A percentile compares a stretch with the other conserved stretches of the same genome.
Evolutionary conservation across 2,329 filamentous ascomycete genomes (phyloP).

Genomic region (Penicillium sp.): DNA sequence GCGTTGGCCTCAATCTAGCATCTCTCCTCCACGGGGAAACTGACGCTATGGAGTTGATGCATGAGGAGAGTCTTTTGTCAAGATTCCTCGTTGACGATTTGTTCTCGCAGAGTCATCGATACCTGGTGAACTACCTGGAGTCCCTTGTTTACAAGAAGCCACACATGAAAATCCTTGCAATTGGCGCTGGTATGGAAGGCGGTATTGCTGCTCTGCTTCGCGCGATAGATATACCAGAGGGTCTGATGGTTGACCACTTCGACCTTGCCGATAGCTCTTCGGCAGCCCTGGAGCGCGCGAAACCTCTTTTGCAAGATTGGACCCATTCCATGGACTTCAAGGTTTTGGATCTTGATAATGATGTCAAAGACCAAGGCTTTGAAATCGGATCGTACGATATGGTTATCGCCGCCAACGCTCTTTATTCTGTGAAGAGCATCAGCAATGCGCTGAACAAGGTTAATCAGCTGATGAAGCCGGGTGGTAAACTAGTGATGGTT

Average conservation of each 20-base stretch:
- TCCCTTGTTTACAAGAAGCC: background rate
- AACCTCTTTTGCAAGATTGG: slow-evolving; percentile 1
- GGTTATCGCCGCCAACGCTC: slow-evolving; percentile 1
- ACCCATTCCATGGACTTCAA: background rate
- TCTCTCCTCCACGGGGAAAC: background rate
- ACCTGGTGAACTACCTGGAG: background rate
- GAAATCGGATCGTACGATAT: background rate
- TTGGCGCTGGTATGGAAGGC: background rate
- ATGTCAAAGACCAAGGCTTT: slow-evolving; percentile 1
- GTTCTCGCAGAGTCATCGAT: background rate
- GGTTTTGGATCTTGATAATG: background rate
- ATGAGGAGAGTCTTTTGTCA: slow-evolving; percentile 1
- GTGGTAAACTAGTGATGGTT: slow-evolving; percentile 1
- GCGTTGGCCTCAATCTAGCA: background rate
- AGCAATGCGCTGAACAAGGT: background rate
- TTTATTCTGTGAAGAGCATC: background rate
- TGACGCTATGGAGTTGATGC: background rate
- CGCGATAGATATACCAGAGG: slow-evolving; percentile 1
- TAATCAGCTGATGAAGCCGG: background rate
- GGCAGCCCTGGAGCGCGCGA: background rate
- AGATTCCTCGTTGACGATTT: background rate
- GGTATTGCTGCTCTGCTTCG: background rate
- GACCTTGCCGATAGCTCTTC: background rate
- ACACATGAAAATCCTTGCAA: background rate
- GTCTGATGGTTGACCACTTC: background rate